Conservation (phyloP, 192 early-diverging fungal genomes). For the Entomortierella lignicola region DNA sequence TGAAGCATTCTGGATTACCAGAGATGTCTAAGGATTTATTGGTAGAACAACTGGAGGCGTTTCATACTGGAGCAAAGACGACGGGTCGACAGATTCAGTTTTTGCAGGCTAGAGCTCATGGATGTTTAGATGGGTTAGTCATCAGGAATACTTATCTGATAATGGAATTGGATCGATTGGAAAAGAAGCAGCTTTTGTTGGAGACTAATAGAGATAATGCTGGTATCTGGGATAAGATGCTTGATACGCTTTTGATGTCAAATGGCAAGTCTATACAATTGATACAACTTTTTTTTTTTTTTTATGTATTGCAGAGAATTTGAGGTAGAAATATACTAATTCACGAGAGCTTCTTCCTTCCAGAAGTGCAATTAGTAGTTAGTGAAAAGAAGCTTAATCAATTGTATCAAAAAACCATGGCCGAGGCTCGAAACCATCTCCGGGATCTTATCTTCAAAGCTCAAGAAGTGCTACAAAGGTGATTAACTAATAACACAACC, state of each 20-base stretch:
- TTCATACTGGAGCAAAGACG: conserved; percentile 48
- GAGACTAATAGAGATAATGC: background rate
- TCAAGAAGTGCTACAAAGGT: conserved; percentile 38
- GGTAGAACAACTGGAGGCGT: conserved; percentile 51
- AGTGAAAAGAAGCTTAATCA: conserved; percentile 17
- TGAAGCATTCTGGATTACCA: conserved; percentile 58
- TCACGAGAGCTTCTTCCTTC: too few species aligned
- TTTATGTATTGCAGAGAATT: too few species aligned
- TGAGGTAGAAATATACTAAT: too few species aligned
- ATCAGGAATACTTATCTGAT: conserved; percentile 60
- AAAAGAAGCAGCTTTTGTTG: conserved; percentile 33
- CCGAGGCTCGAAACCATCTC: conserved; percentile 30
- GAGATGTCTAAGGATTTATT: conserved; percentile 30
- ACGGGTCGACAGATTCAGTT: conserved; percentile 60
- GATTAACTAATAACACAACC: background rate
- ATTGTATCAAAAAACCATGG: conserved; percentile 35
- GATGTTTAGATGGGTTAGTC: conserved; percentile 63
- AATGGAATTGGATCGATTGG: conserved; percentile 37
- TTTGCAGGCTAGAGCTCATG: conserved; percentile 60
- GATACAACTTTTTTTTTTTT: background rate
- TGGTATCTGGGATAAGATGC: conserved; percentile 15
- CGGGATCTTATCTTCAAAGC: conserved; percentile 40
- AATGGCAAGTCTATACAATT: conserved; percentile 21
- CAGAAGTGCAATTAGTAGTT: conserved; percentile 11
- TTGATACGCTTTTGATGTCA: background rate